Conservation (phyloP, 2,329 filamentous ascomycete genomes). For the Exserohilum turcica region DNA sequence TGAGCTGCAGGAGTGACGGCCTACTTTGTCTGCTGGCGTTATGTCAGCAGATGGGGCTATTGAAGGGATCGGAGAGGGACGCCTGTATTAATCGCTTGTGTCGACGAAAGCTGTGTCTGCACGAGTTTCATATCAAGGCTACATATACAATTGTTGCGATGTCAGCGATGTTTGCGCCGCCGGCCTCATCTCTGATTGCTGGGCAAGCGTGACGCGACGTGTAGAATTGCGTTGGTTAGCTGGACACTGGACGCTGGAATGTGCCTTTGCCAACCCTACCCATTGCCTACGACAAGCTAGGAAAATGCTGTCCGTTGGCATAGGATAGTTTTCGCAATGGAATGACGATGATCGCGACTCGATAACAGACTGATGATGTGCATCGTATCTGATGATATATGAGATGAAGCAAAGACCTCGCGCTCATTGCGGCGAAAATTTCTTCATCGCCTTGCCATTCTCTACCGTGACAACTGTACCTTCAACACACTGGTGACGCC, state of each 20-base stretch:
- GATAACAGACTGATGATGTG: background rate
- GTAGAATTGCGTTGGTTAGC: background rate
- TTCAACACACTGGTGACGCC: background rate
- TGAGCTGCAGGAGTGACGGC: constrained; percentile 46
- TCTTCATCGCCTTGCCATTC: constrained; percentile 12
- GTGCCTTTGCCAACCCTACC: background rate
- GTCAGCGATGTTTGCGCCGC: background rate
- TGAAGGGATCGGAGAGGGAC: constrained; percentile 53
- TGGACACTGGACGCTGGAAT: background rate
- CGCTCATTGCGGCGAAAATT: constrained; percentile 15
- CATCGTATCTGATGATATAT: background rate
- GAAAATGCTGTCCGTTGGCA: background rate
- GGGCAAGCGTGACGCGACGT: background rate
- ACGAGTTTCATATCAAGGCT: constrained; percentile 62
- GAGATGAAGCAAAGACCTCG: constrained; percentile 3
- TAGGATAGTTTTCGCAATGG: background rate
- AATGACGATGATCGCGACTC: background rate
- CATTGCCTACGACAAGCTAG: background rate
- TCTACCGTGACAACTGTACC: background rate
- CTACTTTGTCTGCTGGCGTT: constrained; percentile 45
- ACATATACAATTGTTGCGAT: constrained; percentile 46
- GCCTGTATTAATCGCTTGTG: constrained; percentile 61
- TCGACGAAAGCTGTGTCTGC: constrained; percentile 47
- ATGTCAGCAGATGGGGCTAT: constrained; percentile 45
- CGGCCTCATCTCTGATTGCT: background rate